Conservation (phyloP, 192 early-diverging fungal species). For the Oehlia diaphana region DNA sequence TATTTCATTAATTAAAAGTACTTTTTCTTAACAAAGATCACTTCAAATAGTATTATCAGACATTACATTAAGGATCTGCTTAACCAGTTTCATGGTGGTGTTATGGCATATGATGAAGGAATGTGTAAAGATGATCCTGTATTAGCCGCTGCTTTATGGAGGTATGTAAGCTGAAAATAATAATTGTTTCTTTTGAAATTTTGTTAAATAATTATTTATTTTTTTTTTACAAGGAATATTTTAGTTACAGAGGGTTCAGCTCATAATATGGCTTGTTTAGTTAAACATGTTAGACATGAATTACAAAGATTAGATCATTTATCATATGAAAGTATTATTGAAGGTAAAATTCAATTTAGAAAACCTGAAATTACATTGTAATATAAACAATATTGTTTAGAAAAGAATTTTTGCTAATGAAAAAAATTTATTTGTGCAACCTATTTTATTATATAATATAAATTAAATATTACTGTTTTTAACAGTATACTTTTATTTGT, state of each 20-base stretch:
- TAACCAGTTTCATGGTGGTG: conserved; percentile 78
- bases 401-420: not conserved
- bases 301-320: conserved; percentile 42
- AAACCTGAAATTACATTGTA: not conserved
- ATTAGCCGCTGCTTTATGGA: conserved; percentile 89
- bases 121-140: conserved; percentile 83
- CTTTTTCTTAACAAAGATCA: conserved; percentile 44
- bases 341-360: conserved; percentile 33
- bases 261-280: conserved; percentile 37
- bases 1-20: conserved; percentile 5
- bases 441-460: too few relatives aligned
- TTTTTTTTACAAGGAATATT: conserved; percentile 34
- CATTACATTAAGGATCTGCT: conserved; percentile 80
- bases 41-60: conserved; percentile 69
- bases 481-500: too few relatives aligned
- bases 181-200: not conserved
- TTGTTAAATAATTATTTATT: not conserved
- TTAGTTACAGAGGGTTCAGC: conserved; percentile 40
- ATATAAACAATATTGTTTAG: not conserved
- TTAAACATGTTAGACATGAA: conserved; percentile 43
- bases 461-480: too few relatives aligned
- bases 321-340: conserved; percentile 36
- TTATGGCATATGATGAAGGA: conserved; percentile 91
- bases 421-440: too few relatives aligned
- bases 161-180: conserved; percentile 35